phyloP scores from a whole-genome alignment of 1,284 basidiomycete species.

The Microbotryum saponariae region DNA sequence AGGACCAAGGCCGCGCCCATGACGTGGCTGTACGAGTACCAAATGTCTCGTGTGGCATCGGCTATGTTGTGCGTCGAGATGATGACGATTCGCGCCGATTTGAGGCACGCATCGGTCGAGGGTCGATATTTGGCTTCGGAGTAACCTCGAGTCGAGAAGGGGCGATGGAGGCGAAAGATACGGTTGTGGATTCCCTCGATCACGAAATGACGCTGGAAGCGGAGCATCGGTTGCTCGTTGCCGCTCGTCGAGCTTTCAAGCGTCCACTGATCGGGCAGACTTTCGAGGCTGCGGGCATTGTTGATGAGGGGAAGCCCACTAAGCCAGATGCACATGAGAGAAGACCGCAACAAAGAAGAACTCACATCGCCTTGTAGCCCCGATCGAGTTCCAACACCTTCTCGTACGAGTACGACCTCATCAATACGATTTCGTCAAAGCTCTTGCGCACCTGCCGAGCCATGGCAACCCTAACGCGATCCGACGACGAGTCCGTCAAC shows the following conservation, averaged over 20 bases:
- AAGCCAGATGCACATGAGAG: slow-evolving; percentile 6
- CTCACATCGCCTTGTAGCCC: slow-evolving; percentile 16
- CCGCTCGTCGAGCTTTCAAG: slow-evolving; percentile 21
- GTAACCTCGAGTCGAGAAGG: slow-evolving; percentile 16
- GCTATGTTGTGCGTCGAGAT: slow-evolving; percentile 30
- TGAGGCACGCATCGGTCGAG: slow-evolving; percentile 32
- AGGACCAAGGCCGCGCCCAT: slow-evolving; percentile 30
- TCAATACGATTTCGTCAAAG: slow-evolving; percentile 27
- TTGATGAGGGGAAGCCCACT: neutral
- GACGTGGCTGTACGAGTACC: slow-evolving; percentile 28
- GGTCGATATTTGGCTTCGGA: slow-evolving; percentile 23
- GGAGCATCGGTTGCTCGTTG: slow-evolving; percentile 28
- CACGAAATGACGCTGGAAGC: slow-evolving; percentile 32
- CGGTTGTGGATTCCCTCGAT: slow-evolving; percentile 32
- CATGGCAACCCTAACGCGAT: slow-evolving; percentile 28
- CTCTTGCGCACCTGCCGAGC: slow-evolving; percentile 30
- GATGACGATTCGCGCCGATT: slow-evolving; percentile 25
- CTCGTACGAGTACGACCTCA: slow-evolving; percentile 15
- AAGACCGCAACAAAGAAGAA: neutral
- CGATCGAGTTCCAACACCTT: slow-evolving; percentile 29
- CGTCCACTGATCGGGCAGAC: slow-evolving; percentile 30
- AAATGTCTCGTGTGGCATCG: slow-evolving; percentile 25
- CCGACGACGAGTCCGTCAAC: slow-evolving; percentile 30
- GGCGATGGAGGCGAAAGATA: slow-evolving; percentile 31
- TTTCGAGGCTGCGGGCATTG: slow-evolving; percentile 8